phyloP scores from a whole-genome alignment of 2,329 filamentous ascomycete species.

The Fusarium mexicanum region DNA sequence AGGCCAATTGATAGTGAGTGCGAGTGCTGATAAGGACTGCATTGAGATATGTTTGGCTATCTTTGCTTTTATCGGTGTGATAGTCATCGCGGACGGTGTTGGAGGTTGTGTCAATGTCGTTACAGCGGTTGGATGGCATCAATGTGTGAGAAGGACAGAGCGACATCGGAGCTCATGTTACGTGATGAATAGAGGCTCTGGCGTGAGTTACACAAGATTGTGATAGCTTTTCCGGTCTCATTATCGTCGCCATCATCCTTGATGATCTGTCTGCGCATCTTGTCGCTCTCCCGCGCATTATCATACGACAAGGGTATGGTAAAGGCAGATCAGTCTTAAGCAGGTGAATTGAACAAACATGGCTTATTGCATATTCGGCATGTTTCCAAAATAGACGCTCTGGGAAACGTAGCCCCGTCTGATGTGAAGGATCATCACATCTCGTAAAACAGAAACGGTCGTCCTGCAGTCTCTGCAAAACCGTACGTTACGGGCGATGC shows the following conservation, averaged over 20 bases:
- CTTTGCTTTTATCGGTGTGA: constrained; percentile 3
- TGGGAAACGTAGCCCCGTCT: neutral
- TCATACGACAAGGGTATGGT: constrained; percentile 22
- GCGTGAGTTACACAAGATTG: constrained; percentile 22
- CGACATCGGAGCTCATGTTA: constrained; percentile 13
- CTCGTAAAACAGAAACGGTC: constrained; percentile 7
- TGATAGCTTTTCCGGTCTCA: neutral
- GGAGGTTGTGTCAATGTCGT: constrained; percentile 28
- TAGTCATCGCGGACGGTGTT: neutral
- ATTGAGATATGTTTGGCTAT: constrained; percentile 17
- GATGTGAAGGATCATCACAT: neutral
- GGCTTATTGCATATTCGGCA: constrained; percentile 12
- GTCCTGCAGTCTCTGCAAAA: neutral
- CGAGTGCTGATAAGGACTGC: constrained; percentile 33
- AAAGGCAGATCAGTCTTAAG: neutral
- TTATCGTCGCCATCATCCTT: neutral
- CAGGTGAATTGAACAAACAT: neutral
- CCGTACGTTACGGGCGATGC: constrained; percentile 6
- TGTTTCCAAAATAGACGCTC: constrained; percentile 8
- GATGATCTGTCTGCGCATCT: neutral
- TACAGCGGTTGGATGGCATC: neutral
- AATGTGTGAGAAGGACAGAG: neutral
- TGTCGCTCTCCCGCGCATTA: constrained; percentile 22
- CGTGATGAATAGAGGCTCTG: constrained; percentile 16
- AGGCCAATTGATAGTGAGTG: constrained; percentile 19